Evolutionary conservation across 352 stramenopile species (phyloP).

Genomic region (Plasmopara muralis): DNA sequence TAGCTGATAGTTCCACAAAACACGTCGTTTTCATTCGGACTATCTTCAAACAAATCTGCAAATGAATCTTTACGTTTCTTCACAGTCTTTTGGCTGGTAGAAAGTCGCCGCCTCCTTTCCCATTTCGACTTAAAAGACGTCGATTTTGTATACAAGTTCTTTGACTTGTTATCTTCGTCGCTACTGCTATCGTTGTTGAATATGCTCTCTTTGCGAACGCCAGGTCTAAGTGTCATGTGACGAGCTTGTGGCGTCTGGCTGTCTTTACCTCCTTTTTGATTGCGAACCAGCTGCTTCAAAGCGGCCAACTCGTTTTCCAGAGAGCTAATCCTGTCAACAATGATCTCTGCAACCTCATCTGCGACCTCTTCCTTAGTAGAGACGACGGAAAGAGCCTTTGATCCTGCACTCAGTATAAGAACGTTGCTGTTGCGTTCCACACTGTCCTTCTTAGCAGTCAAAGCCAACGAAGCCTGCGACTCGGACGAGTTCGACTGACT

Average conservation of each 20-base stretch:
- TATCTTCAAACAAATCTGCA: conserved; percentile 65
- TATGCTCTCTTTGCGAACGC: conserved; percentile 58
- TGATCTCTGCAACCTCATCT: conserved; percentile 57
- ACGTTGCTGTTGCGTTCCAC: conserved; percentile 5
- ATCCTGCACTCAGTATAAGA: background rate
- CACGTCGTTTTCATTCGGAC: conserved; percentile 15
- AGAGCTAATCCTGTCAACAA: conserved; percentile 76
- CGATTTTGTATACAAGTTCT: conserved; percentile 8
- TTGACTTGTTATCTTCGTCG: conserved; percentile 24
- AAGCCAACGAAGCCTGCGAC: background rate
- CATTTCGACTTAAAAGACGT: conserved; percentile 2
- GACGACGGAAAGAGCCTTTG: conserved; percentile 1
- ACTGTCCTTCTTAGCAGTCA: background rate
- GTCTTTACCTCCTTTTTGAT: conserved; percentile 27
- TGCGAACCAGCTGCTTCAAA: conserved; percentile 61
- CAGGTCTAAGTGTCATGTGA: conserved; percentile 8
- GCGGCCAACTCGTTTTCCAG: conserved; percentile 57
- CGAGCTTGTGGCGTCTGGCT: conserved; percentile 6
- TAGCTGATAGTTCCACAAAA: conserved; percentile 36
- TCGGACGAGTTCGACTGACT: conserved; percentile 11
- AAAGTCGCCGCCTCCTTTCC: background rate
- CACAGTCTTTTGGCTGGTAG: conserved; percentile 21
- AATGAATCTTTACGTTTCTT: conserved; percentile 59
- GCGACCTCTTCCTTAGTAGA: conserved; percentile 9
- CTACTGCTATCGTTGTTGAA: conserved; percentile 62